These are phyloP conservation scores for Monosporascus sp. DNA, from an alignment of 2,329 filamentous ascomycete genomes.

Conservation along the genomic window DNA sequence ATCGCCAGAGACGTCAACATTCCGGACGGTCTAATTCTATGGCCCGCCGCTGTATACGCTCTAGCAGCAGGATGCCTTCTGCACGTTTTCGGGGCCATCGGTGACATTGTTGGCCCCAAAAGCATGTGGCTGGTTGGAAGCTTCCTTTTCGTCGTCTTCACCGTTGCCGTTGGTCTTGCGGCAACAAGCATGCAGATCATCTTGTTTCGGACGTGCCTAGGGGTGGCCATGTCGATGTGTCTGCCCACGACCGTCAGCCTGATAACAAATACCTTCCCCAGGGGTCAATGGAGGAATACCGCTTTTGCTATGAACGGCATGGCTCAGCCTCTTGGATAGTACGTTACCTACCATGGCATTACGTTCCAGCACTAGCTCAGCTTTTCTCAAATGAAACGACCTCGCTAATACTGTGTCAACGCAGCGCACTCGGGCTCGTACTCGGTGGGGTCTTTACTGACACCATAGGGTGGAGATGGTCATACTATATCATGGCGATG, in stretches of 20 bases:
- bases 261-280: conserved; percentile 31
- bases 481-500: conserved; percentile 34
- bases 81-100: conserved; percentile 31
- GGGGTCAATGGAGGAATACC: conserved; percentile 31
- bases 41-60: conserved; percentile 19
- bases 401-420: conserved; percentile 26
- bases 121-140: conserved; percentile 29
- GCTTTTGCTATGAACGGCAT: conserved; percentile 38
- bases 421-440: conserved; percentile 44
- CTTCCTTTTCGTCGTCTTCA: conserved; percentile 27
- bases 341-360: neutral
- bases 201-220: conserved; percentile 28
- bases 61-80: conserved; percentile 20
- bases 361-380: no score
- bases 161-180: conserved; percentile 27
- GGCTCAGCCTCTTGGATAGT: neutral
- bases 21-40: conserved; percentile 22
- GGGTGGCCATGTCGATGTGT: conserved; percentile 32
- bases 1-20: conserved; percentile 31
- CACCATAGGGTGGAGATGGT: conserved; percentile 41
- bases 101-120: conserved; percentile 31
- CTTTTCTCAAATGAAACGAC: no score
- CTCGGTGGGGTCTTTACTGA: conserved; percentile 44
- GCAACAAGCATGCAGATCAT: conserved; percentile 32
- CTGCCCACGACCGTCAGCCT: conserved; percentile 31